Conservation (phyloP, 108 stramenopile genomes). For the Seminavis robusta region DNA sequence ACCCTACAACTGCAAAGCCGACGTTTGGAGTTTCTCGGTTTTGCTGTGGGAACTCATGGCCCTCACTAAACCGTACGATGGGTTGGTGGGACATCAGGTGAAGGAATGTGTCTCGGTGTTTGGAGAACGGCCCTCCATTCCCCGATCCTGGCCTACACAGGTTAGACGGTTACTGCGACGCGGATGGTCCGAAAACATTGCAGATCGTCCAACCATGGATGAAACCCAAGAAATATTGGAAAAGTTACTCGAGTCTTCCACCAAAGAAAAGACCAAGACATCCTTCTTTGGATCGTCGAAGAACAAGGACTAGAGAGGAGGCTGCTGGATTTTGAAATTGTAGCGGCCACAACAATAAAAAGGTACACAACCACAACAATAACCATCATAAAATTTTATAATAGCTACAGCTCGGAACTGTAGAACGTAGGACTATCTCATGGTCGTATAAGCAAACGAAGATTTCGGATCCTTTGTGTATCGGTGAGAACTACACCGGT, state of each 20-base stretch:
- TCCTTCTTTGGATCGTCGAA: too few relatives aligned
- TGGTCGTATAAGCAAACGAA: too few relatives aligned
- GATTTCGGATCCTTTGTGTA: too few relatives aligned
- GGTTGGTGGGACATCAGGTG: slow-evolving; percentile 43
- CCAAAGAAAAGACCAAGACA: too few relatives aligned
- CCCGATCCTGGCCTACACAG: slow-evolving; percentile 40
- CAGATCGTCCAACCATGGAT: slow-evolving; percentile 36
- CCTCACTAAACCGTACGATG: slow-evolving; percentile 47
- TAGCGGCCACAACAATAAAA: too few relatives aligned
- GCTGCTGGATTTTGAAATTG: too few relatives aligned
- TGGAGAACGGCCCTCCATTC: slow-evolving; percentile 48
- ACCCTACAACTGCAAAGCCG: slow-evolving; percentile 90
- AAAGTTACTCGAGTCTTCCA: slow-evolving; percentile 32
- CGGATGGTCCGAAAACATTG: slow-evolving; percentile 39
- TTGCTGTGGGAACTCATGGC: slow-evolving; percentile 70
- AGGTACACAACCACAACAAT: too few relatives aligned
- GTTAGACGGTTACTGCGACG: slow-evolving; percentile 39
- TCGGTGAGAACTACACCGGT: too few relatives aligned
- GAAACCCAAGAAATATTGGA: slow-evolving; percentile 26
- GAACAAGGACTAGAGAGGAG: too few relatives aligned
- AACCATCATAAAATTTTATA: too few relatives aligned
- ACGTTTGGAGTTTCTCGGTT: slow-evolving; percentile 84
- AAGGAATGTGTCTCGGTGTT: slow-evolving; percentile 48
- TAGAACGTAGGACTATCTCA: too few relatives aligned
- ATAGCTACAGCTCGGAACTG: too few relatives aligned